These are phyloP conservation scores for Gracilariopsis chorda DNA, from an alignment of 23 red algal genomes.

Conservation along the genomic window DNA sequence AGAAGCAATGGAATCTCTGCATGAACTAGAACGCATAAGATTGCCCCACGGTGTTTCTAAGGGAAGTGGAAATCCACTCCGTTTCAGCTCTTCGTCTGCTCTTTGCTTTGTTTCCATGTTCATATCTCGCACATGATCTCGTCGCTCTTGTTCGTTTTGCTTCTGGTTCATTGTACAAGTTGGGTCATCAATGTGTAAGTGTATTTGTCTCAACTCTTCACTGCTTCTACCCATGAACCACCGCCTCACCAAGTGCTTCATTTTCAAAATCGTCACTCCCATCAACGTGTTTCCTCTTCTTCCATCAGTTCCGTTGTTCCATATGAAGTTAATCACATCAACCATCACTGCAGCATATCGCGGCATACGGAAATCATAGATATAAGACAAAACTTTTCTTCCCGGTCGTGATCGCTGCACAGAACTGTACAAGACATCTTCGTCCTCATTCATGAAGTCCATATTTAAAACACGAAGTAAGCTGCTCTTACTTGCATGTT, in stretches of 20 bases:
- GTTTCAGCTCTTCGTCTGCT: neutral
- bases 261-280: neutral
- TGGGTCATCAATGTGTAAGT: slow-evolving; percentile 4
- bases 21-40: neutral
- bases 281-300: neutral
- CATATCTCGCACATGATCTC: neutral
- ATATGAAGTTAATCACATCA: neutral
- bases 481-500: neutral
- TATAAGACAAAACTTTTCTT: neutral
- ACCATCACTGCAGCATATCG: neutral
- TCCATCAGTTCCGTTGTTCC: neutral
- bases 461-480: neutral
- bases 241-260: slow-evolving; percentile 1
- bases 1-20: neutral
- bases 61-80: neutral
- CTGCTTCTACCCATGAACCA: neutral
- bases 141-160: neutral
- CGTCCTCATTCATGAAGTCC: neutral
- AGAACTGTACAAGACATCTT: neutral
- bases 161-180: neutral
- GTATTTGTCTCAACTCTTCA: neutral
- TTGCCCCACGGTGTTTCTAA: neutral
- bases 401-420: neutral
- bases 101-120: neutral
- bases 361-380: neutral